Evolutionary conservation across 2,329 filamentous ascomycete genomes (phyloP).

Genomic region (Fusarium anthophilum): DNA sequence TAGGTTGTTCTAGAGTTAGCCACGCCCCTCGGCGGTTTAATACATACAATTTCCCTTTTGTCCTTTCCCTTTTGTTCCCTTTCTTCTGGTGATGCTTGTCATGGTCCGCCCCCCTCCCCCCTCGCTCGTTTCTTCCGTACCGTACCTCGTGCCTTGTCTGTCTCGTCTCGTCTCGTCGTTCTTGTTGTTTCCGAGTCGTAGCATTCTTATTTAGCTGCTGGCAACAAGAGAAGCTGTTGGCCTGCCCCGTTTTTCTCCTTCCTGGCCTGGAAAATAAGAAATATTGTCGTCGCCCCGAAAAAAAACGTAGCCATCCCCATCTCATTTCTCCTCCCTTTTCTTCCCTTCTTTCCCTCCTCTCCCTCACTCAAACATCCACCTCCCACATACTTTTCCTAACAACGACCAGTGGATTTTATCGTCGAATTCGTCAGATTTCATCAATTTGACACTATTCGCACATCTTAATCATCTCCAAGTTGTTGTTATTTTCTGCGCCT

Average conservation of each 20-base stretch:
- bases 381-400: constrained; percentile 48
- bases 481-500: constrained; percentile 48
- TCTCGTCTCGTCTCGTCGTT: constrained; percentile 32
- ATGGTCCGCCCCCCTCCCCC: constrained; percentile 35
- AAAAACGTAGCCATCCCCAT: constrained; percentile 64
- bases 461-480: constrained; percentile 50
- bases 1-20: constrained; percentile 10
- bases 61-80: constrained; percentile 30
- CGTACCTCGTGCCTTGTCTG: constrained; percentile 39
- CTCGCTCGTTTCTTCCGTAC: constrained; percentile 29
- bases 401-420: constrained; percentile 46
- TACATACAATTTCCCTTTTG: constrained; percentile 39
- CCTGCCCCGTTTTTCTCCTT: constrained; percentile 59
- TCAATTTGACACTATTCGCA: constrained; percentile 52
- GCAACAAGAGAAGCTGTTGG: constrained; percentile 34
- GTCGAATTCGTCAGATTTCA: constrained; percentile 49
- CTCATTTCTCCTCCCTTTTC: constrained; percentile 42
- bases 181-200: constrained; percentile 38
- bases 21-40: constrained; percentile 40
- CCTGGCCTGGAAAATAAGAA: constrained; percentile 55
- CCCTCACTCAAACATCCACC: constrained; percentile 38
- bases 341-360: constrained; percentile 31
- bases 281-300: constrained; percentile 54
- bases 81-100: constrained; percentile 37
- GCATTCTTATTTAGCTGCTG: constrained; percentile 36